These are phyloP conservation scores for Talaromyces albobiverticillius DNA, from an alignment of 2,329 filamentous ascomycete species.

Conservation along the genomic window DNA sequence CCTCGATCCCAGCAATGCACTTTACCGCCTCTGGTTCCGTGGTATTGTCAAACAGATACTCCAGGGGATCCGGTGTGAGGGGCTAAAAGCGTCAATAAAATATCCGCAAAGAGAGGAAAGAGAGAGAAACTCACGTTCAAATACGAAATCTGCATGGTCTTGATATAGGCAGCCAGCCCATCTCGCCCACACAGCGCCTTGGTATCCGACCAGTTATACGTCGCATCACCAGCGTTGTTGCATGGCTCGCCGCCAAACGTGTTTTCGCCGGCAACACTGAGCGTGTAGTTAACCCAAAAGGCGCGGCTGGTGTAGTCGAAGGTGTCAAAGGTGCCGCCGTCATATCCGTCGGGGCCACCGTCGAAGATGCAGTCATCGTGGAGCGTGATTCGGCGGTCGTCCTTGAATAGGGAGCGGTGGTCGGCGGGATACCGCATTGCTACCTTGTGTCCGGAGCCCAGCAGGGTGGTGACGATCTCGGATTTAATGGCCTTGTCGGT, in stretches of 20 bases:
- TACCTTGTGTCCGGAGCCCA: slow-evolving; percentile 5
- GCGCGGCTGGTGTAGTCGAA: not conserved
- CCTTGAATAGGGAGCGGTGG: slow-evolving; percentile 4
- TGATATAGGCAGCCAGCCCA: slow-evolving; percentile 7
- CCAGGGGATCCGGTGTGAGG: too few relatives aligned
- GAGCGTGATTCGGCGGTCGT: not conserved
- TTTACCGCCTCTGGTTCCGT: too few relatives aligned
- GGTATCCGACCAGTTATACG: slow-evolving; percentile 9
- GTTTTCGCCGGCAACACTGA: slow-evolving; percentile 7
- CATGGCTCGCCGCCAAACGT: slow-evolving; percentile 10
- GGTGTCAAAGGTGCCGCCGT: slow-evolving; percentile 6
- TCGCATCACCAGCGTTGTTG: slow-evolving; percentile 5
- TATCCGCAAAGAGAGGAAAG: too few relatives aligned
- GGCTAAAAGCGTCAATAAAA: too few relatives aligned
- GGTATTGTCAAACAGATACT: too few relatives aligned
- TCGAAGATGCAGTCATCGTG: slow-evolving; percentile 13
- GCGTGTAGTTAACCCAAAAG: slow-evolving; percentile 8
- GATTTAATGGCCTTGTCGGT: slow-evolving; percentile 5
- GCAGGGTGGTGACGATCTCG: slow-evolving; percentile 7
- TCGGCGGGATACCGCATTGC: slow-evolving; percentile 10
- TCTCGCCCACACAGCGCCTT: slow-evolving; percentile 6
- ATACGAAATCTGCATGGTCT: slow-evolving; percentile 6
- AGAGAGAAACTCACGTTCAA: slow-evolving; percentile 3
- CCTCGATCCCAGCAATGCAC: too few relatives aligned
- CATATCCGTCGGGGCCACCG: slow-evolving; percentile 3